These are phyloP conservation scores for Cytidiella melzeri DNA, from an alignment of 768 basidiomycete genomes.

Conservation along the genomic window DNA sequence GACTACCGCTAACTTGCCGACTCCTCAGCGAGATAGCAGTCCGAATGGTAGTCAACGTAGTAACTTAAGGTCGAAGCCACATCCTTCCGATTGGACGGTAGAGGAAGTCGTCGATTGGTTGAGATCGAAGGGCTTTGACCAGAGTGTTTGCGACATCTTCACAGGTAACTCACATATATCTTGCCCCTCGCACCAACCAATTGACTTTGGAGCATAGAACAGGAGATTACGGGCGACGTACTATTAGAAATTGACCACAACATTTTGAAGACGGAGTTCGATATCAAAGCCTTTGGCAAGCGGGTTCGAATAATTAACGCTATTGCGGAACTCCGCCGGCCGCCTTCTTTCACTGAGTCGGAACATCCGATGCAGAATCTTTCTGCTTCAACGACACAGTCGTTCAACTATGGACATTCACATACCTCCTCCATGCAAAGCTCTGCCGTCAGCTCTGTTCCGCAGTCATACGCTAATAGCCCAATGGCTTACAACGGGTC, in stretches of 20 bases:
- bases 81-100: conserved; percentile 76
- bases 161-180: conserved; percentile 46
- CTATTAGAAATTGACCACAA: conserved; percentile 90
- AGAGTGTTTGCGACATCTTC: conserved; percentile 79
- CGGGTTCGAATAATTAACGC: conserved; percentile 90
- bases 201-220: conserved; percentile 54
- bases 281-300: conserved; percentile 91
- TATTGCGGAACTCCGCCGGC: conserved; percentile 78
- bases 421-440: conserved; percentile 28
- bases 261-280: conserved; percentile 89
- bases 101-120: conserved; percentile 91
- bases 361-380: conserved; percentile 25
- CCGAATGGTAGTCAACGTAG: conserved; percentile 4
- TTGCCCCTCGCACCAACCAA: background rate
- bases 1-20: conserved; percentile 12
- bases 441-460: conserved; percentile 27
- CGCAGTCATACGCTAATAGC: conserved; percentile 39
- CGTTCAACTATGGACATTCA: conserved; percentile 26
- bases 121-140: conserved; percentile 76
- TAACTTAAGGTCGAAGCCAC: conserved; percentile 26
- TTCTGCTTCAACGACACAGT: conserved; percentile 19
- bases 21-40: conserved; percentile 3
- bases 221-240: conserved; percentile 98
- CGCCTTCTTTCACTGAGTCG: conserved; percentile 55
- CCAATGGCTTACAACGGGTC: conserved; percentile 18